phyloP scores from a whole-genome alignment of 1,284 basidiomycete genomes.

The Pyrrhoderma noxium region DNA sequence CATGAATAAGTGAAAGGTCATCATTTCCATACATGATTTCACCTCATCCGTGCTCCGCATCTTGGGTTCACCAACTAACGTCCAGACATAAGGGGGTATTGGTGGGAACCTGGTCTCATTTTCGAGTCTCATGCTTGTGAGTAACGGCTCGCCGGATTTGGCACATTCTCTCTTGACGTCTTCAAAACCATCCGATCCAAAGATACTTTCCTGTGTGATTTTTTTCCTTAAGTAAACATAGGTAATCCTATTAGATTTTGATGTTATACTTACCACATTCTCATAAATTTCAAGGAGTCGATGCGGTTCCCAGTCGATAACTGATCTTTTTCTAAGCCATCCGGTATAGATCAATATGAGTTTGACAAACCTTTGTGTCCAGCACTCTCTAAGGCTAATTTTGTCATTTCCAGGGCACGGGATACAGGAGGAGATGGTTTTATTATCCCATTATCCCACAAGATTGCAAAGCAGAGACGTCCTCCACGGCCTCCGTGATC shows the following conservation, averaged over 20 bases:
- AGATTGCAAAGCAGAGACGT: slow-evolving; percentile 36
- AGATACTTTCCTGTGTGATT: slow-evolving; percentile 35
- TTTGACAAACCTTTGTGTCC: slow-evolving; percentile 40
- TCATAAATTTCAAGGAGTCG: slow-evolving; percentile 44
- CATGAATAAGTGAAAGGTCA: neutral
- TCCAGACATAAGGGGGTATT: slow-evolving; percentile 30
- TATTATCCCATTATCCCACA: slow-evolving; percentile 43
- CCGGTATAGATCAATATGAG: slow-evolving; percentile 19
- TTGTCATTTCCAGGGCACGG: slow-evolving; percentile 41
- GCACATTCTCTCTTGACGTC: slow-evolving; percentile 34
- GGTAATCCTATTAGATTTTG: neutral
- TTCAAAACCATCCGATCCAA: slow-evolving; percentile 36
- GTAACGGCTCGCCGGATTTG: slow-evolving; percentile 36
- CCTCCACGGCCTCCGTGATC: slow-evolving; percentile 41
- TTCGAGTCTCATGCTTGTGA: slow-evolving; percentile 33
- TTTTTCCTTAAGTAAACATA: slow-evolving; percentile 21
- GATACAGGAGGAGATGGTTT: slow-evolving; percentile 44
- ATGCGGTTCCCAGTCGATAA: slow-evolving; percentile 47
- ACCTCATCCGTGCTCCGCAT: slow-evolving; percentile 33
- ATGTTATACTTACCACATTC: slow-evolving; percentile 33
- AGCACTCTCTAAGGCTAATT: slow-evolving; percentile 38
- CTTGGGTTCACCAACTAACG: slow-evolving; percentile 30
- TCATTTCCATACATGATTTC: neutral
- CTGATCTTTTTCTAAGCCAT: slow-evolving; percentile 27
- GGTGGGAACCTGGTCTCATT: slow-evolving; percentile 27